A percentile compares a stretch with the other conserved stretches of the same genome.
Evolutionary conservation across 2,329 filamentous ascomycete genomes (phyloP).

Genomic region (Botrytis pseudocinerea): DNA sequence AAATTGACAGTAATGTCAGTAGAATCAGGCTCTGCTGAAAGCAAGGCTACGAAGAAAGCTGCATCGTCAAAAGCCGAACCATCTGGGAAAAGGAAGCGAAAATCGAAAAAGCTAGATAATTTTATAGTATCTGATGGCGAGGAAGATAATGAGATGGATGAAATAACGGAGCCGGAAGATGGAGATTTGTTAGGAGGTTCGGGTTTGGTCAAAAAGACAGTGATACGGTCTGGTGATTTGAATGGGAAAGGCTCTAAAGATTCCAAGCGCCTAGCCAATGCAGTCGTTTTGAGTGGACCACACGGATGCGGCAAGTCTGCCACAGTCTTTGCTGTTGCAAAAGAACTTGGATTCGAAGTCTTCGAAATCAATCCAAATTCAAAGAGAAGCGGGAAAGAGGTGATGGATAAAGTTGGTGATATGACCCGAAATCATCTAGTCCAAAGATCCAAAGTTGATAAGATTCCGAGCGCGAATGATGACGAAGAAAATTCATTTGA

Average conservation of each 20-base stretch:
- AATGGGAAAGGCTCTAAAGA: slow-evolving; percentile 45
- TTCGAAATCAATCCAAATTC: slow-evolving; percentile 91
- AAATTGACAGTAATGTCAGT: slow-evolving; percentile 76
- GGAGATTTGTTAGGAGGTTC: slow-evolving; percentile 42
- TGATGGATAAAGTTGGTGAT: slow-evolving; percentile 88
- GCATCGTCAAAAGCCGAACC: slow-evolving; percentile 39
- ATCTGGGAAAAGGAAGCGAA: slow-evolving; percentile 64
- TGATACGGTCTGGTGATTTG: slow-evolving; percentile 50
- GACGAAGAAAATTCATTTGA: slow-evolving; percentile 44
- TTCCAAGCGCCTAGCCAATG: slow-evolving; percentile 61
- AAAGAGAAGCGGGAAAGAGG: slow-evolving; percentile 82
- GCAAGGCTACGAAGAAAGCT: slow-evolving; percentile 28
- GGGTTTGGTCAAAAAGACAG: slow-evolving; percentile 52
- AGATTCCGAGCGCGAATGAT: slow-evolving; percentile 38
- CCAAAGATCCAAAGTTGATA: slow-evolving; percentile 48
- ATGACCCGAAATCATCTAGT: slow-evolving; percentile 97
- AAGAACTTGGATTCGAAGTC: slow-evolving; percentile 87
- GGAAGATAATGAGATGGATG: slow-evolving; percentile 68
- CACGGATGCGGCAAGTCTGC: slow-evolving; percentile 92
- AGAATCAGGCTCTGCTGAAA: slow-evolving; percentile 54
- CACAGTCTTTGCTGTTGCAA: slow-evolving; percentile 85
- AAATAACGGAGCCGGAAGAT: slow-evolving; percentile 63
- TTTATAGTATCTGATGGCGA: slow-evolving; percentile 81
- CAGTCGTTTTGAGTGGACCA: slow-evolving; percentile 85
- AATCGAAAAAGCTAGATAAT: slow-evolving; percentile 67